Base-by-base conservation (phyloP, 805 yeast species). In the Schizosaccharomyces lindneri region DNA sequence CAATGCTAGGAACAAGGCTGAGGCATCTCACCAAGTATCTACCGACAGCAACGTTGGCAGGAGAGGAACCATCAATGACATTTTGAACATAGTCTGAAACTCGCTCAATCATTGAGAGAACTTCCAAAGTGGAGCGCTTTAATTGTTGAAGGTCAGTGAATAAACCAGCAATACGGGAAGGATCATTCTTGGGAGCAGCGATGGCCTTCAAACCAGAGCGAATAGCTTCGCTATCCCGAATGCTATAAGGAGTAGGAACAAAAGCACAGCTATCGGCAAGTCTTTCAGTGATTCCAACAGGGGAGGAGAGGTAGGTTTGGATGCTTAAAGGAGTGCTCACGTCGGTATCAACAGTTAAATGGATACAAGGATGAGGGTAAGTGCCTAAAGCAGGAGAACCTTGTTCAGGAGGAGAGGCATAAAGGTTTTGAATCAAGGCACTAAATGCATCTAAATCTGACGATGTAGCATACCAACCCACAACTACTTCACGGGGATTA, bases 261-360 rank as follows among this genome's bases (percentile, higher is more conserved):
- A 87, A 87, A 63, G 85, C 78, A 73, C 82, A 81, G 67, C 70
- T 69, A 59, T 74, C 75, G 29, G 70, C 67, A 57, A 67, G 63
- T 61, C 66, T 65, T 61, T 68, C 70, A 5, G 64, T 46, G 43
- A 79, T 77, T 61, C 94, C 94, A 62, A 87, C 78, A 43, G 85
- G 80, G 3, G 89, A 81, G 21, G 93, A 84, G 64, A 86, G 79
- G 73, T 82, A 87, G n/a, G 95, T 81, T 64, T 87, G 87, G 51
- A 82, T 71, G 64, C 74, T 72, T 64, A 79, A 72, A 62, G 75
- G 78, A n/a, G 72, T 66, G 48, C 76, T 76, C 60, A 76, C 75
- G 65, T 76, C 73, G 65, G 82, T 78, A 65, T 83, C 81, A 60
- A 87, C 78, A 48, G 93, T 85, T 67, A 87, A 73, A 71, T 85